These are phyloP conservation scores for Dioscorea cayenensis DNA, from an alignment of 116 monocot genomes.

Conservation along the genomic window DNA sequence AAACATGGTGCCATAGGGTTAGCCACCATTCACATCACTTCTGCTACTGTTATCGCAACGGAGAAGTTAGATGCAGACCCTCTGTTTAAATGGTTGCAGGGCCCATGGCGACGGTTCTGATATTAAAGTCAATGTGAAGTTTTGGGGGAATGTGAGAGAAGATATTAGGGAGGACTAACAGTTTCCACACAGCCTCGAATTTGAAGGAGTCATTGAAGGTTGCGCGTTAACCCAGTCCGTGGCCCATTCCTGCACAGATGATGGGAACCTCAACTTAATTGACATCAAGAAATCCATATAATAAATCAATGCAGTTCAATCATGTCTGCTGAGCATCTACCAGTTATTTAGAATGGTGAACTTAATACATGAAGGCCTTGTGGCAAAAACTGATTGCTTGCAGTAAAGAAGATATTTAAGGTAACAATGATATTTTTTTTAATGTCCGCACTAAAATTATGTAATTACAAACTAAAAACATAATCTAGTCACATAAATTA, in stretches of 20 bases:
- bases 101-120: neutral
- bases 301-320: neutral
- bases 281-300: neutral
- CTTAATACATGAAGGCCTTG: too few relatives aligned
- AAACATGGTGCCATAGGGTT: conserved; percentile 9
- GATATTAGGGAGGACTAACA: neutral
- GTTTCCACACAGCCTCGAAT: neutral
- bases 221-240: conserved; percentile 33
- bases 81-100: neutral
- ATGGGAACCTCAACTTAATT: neutral
- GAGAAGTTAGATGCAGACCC: conserved; percentile 10
- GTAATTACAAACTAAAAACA: neutral
- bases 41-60: neutral
- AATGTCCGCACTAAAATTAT: too few relatives aligned
- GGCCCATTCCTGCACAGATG: conserved; percentile 27
- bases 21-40: conserved; percentile 10
- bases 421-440: too few relatives aligned
- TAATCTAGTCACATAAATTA: neutral
- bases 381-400: too few relatives aligned
- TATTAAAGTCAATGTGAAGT: conserved; percentile 4
- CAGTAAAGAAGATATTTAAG: too few relatives aligned
- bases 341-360: too few relatives aligned
- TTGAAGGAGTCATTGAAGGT: conserved; percentile 23
- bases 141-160: neutral
- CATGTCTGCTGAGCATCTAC: too few relatives aligned